Percentiles rank a stretch among this genome's conserved stretches.
phyloP scores from a whole-genome alignment of 129 eudicot genomes.

The Flaveria linearis region DNA sequence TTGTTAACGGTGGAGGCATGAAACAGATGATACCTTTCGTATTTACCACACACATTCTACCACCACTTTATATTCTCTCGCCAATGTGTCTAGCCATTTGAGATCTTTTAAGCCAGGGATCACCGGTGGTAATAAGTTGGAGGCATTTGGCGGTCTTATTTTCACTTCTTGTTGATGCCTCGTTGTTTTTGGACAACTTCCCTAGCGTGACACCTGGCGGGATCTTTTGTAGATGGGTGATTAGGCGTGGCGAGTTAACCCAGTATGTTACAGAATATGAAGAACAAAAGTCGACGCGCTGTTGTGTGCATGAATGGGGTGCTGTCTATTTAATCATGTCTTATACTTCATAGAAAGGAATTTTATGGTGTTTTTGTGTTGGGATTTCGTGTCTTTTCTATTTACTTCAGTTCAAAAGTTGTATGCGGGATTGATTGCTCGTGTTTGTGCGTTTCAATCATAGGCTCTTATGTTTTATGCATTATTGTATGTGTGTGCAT shows the following conservation, averaged over 20 bases:
- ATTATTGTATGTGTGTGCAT: too few species aligned
- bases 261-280: slow-evolving; percentile 32
- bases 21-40: too few species aligned
- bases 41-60: too few species aligned
- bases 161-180: slow-evolving; percentile 73
- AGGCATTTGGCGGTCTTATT: slow-evolving; percentile 68
- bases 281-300: slow-evolving; percentile 32
- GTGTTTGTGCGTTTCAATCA: too few species aligned
- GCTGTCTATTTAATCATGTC: slow-evolving; percentile 68
- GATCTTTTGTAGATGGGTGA: slow-evolving; percentile 65
- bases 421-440: too few species aligned
- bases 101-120: slow-evolving; percentile 30
- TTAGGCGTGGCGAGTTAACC: slow-evolving; percentile 52
- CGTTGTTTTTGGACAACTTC: slow-evolving; percentile 72
- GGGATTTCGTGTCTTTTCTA: too few species aligned
- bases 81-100: neutral
- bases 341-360: slow-evolving; percentile 31
- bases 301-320: slow-evolving; percentile 59
- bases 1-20: too few species aligned
- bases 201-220: slow-evolving; percentile 61
- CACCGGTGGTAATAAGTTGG: slow-evolving; percentile 17
- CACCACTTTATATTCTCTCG: too few species aligned
- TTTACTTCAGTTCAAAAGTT: too few species aligned
- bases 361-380: slow-evolving; percentile 13
- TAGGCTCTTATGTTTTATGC: too few species aligned